These are phyloP conservation scores for Singerocomus inundabilis DNA, from an alignment of 1,284 basidiomycete genomes.

Conservation along the genomic window DNA sequence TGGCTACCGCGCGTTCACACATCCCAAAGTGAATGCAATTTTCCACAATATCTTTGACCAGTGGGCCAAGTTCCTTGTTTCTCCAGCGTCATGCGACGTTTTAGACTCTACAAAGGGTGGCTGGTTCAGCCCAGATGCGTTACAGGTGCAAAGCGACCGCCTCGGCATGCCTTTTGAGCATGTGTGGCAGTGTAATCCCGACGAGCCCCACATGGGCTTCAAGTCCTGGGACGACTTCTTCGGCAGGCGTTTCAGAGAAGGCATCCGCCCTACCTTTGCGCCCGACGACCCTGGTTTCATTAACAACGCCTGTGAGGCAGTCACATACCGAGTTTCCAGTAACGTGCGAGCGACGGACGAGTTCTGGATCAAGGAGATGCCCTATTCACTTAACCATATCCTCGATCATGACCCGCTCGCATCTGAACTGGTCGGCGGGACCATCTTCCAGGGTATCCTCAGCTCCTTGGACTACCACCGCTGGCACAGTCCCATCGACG, in stretches of 20 bases:
- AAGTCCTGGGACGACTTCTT: slow-evolving; percentile 58
- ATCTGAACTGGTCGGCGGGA: slow-evolving; percentile 44
- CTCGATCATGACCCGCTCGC: slow-evolving; percentile 32
- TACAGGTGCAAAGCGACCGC: slow-evolving; percentile 20
- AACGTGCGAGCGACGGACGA: slow-evolving; percentile 37
- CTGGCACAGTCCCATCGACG: slow-evolving; percentile 55
- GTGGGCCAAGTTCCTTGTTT: slow-evolving; percentile 41
- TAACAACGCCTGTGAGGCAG: slow-evolving; percentile 47
- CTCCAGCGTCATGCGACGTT: slow-evolving; percentile 35
- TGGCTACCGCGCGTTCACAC: slow-evolving; percentile 45
- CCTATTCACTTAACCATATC: slow-evolving; percentile 42
- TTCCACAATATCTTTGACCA: slow-evolving; percentile 43
- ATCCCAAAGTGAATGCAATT: slow-evolving; percentile 41
- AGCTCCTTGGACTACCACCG: slow-evolving; percentile 52
- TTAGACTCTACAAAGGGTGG: slow-evolving; percentile 38
- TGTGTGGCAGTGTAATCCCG: slow-evolving; percentile 14
- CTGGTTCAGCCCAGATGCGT: slow-evolving; percentile 45
- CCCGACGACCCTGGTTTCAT: slow-evolving; percentile 41
- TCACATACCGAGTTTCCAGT: slow-evolving; percentile 38
- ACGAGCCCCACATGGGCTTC: slow-evolving; percentile 29
- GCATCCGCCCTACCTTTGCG: slow-evolving; percentile 36
- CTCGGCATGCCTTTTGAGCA: slow-evolving; percentile 20
- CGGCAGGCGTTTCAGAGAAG: slow-evolving; percentile 40
- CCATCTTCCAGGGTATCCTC: slow-evolving; percentile 22
- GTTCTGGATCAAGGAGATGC: slow-evolving; percentile 51